These are phyloP conservation scores for Flammula alnicola DNA, from an alignment of 1,284 basidiomycete genomes.

Conservation along the genomic window DNA sequence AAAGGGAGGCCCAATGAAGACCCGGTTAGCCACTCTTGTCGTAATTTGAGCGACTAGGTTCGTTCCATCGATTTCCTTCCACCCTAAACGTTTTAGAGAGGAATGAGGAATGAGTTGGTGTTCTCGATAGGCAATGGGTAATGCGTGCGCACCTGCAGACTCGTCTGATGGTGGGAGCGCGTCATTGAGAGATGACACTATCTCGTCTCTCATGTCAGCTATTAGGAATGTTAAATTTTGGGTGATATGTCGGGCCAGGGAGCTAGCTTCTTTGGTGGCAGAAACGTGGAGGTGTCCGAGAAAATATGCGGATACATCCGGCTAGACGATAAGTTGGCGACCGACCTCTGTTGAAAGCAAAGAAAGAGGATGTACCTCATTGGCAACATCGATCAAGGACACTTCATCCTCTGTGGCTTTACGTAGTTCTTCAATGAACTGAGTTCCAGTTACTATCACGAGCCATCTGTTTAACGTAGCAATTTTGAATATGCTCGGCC, in stretches of 20 bases:
- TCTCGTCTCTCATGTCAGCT: slow-evolving; percentile 16
- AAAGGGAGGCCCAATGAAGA: slow-evolving; percentile 24
- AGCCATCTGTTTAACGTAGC: slow-evolving; percentile 31
- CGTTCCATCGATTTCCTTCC: slow-evolving; percentile 23
- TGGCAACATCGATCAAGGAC: slow-evolving; percentile 15
- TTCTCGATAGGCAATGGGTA: not conserved
- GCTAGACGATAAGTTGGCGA: too few species aligned
- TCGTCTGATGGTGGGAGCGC: not conserved
- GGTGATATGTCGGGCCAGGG: slow-evolving; percentile 10
- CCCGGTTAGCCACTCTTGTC: slow-evolving; percentile 20
- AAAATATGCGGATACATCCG: slow-evolving; percentile 8
- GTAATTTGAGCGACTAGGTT: slow-evolving; percentile 17
- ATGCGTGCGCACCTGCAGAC: slow-evolving; percentile 6
- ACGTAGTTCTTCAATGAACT: slow-evolving; percentile 31
- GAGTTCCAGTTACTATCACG: slow-evolving; percentile 28
- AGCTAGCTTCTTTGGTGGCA: not conserved
- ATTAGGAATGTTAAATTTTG: slow-evolving; percentile 18
- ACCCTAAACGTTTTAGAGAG: too few species aligned
- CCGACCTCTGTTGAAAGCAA: too few species aligned
- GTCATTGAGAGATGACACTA: too few species aligned
- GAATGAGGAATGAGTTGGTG: too few species aligned
- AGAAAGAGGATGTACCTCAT: slow-evolving; percentile 17
- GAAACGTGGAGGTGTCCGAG: slow-evolving; percentile 9
- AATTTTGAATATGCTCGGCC: slow-evolving; percentile 28
- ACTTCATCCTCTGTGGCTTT: slow-evolving; percentile 28